Percentiles rank a stretch among this genome's conserved stretches.
phyloP scores from a whole-genome alignment of 306 rosid genomes.

The Sphenostylis stenocarpa region DNA sequence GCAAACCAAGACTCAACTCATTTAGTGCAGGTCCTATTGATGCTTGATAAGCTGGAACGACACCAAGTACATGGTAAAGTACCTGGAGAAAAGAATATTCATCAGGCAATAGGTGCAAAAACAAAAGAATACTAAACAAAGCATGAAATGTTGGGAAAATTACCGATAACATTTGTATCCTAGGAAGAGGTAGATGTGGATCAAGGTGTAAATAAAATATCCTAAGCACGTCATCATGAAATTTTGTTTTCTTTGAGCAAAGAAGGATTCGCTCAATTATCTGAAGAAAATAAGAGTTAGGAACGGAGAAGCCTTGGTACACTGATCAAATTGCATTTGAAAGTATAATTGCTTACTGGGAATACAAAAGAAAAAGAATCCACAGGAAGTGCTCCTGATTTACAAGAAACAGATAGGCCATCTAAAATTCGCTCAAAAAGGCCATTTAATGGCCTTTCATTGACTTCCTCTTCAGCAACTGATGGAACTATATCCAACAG shows the following conservation, averaged over 20 bases:
- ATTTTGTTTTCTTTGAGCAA: constrained; percentile 85
- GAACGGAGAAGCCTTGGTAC: constrained; percentile 22
- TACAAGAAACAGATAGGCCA: constrained; percentile 83
- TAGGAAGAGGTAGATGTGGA: constrained; percentile 89
- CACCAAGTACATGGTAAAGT: constrained; percentile 88
- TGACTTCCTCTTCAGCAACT: constrained; percentile 55
- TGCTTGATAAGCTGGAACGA: constrained; percentile 79
- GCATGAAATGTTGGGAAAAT: constrained; percentile 25
- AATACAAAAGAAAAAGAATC: constrained; percentile 93
- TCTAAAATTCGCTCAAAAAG: constrained; percentile 75
- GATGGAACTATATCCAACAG: constrained; percentile 64
- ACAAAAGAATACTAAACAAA: constrained; percentile 4
- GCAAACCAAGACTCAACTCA: constrained; percentile 93
- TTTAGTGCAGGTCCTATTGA: constrained; percentile 89
- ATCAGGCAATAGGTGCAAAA: constrained; percentile 17
- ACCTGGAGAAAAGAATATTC: constrained; percentile 51
- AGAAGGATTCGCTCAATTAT: constrained; percentile 87
- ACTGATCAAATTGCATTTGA: constrained; percentile 17
- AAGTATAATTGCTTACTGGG: constrained; percentile 68
- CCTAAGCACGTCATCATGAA: constrained; percentile 80
- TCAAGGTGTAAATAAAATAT: constrained; percentile 89
- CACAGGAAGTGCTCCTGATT: constrained; percentile 91
- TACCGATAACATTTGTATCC: constrained; percentile 92
- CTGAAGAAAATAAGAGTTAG: constrained; percentile 51
- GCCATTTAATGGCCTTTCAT: constrained; percentile 50